These are phyloP conservation scores for Blastomyces percursus DNA, from an alignment of 2,329 filamentous ascomycete species.

Conservation along the genomic window DNA sequence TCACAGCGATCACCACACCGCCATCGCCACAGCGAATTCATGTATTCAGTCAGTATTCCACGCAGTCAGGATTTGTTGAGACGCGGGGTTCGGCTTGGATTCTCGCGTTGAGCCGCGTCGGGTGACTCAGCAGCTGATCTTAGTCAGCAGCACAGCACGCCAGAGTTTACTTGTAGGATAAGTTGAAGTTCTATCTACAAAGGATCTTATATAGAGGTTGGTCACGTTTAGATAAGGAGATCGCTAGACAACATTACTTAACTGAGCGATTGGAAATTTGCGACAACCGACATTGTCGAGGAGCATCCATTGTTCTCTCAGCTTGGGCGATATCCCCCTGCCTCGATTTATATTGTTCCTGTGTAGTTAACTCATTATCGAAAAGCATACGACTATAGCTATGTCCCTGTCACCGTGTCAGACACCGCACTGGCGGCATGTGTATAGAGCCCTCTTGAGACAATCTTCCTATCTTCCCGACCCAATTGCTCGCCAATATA, in stretches of 20 bases:
- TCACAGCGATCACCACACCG: neutral
- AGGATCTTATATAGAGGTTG: too few species aligned
- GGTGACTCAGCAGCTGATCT: neutral
- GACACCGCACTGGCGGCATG: conserved; percentile 30
- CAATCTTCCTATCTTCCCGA: conserved; percentile 53
- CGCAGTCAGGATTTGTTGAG: conserved; percentile 6
- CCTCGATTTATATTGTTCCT: neutral
- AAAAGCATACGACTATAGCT: neutral
- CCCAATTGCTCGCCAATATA: conserved; percentile 40
- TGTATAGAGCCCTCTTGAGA: conserved; percentile 47
- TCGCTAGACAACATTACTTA: too few species aligned
- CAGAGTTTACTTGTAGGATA: too few species aligned
- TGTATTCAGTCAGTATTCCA: neutral
- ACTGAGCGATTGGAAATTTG: too few species aligned
- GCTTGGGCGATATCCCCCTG: neutral
- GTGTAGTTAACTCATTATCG: neutral
- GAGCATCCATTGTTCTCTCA: neutral
- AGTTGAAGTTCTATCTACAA: too few species aligned
- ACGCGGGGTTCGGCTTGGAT: conserved; percentile 21
- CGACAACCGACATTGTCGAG: neutral
- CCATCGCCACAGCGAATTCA: neutral
- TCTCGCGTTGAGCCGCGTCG: conserved; percentile 19
- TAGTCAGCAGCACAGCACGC: neutral
- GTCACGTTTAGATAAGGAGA: too few species aligned
- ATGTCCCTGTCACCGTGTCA: neutral